Percentiles rank a stretch among this genome's conserved stretches.
Evolutionary conservation across 176 grass and related monocot species (phyloP).

Genomic region (Phoenix roebelenii): DNA sequence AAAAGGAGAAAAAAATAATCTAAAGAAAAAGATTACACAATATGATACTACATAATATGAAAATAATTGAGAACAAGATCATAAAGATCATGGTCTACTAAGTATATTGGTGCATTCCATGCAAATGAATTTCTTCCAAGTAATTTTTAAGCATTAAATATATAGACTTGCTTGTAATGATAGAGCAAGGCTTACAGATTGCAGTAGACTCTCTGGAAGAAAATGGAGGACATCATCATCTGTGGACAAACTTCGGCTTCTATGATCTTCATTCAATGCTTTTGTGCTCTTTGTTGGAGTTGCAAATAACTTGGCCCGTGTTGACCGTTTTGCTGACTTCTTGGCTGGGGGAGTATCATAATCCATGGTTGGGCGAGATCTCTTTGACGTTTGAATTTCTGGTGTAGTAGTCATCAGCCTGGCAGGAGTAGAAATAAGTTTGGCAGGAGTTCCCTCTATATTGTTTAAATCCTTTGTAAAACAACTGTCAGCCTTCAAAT

Average conservation of each 20-base stretch:
- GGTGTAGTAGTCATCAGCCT: slow-evolving; percentile 48
- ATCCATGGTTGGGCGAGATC: slow-evolving; percentile 21
- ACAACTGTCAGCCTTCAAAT: slow-evolving; percentile 10
- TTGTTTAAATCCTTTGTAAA: slow-evolving; percentile 4
- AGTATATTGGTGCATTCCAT: no score
- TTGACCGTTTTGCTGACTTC: slow-evolving; percentile 28
- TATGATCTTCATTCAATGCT: slow-evolving; percentile 14
- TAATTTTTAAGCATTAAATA: neutral
- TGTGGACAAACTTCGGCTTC: slow-evolving; percentile 4
- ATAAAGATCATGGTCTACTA: no score
- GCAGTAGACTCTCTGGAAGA: slow-evolving; percentile 56
- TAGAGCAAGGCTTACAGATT: slow-evolving; percentile 39
- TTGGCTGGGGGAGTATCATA: slow-evolving; percentile 26
- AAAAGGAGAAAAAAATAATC: no score
- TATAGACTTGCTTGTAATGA: no score
- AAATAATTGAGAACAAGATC: no score
- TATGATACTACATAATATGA: no score
- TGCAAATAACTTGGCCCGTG: slow-evolving; percentile 55
- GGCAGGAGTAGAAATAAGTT: slow-evolving; percentile 43
- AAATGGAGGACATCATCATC: slow-evolving; percentile 47
- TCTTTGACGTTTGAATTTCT: slow-evolving; percentile 40
- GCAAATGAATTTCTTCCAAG: no score
- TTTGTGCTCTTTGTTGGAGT: slow-evolving; percentile 47
- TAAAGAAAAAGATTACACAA: no score
- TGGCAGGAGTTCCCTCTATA: slow-evolving; percentile 54